Conservation (phyloP, 2,329 filamentous ascomycete genomes). For the Dactylonectria estremocensis region DNA sequence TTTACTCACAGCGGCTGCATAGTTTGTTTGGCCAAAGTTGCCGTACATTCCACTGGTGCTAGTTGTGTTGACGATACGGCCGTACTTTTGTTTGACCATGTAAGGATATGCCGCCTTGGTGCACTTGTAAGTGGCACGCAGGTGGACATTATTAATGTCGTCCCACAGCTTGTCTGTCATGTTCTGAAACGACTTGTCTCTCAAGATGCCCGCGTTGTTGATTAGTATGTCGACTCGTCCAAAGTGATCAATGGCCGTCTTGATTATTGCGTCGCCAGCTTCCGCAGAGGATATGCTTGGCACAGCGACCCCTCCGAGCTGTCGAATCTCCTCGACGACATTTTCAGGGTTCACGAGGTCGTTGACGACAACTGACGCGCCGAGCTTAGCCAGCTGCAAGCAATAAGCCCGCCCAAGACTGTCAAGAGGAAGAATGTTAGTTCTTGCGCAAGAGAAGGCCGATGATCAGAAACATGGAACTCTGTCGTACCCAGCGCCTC, state of each 20-base stretch:
- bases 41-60: slow-evolving; percentile 98
- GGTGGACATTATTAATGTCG: slow-evolving; percentile 90
- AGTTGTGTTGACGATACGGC: slow-evolving; percentile 95
- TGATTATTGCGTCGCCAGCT: slow-evolving; percentile 91
- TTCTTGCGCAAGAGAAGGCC: no score
- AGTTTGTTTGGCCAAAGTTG: slow-evolving; percentile 99
- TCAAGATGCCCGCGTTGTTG: slow-evolving; percentile 98
- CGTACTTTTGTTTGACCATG: slow-evolving; percentile 98
- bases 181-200: slow-evolving; percentile 97
- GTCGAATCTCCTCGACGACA: slow-evolving; percentile 93
- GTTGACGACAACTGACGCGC: slow-evolving; percentile 92
- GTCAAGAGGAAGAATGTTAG: neutral
- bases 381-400: slow-evolving; percentile 86
- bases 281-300: slow-evolving; percentile 85
- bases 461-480: no score
- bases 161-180: slow-evolving; percentile 97
- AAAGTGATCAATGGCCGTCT: slow-evolving; percentile 92
- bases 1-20: slow-evolving; percentile 81
- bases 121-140: slow-evolving; percentile 95
- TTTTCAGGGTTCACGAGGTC: slow-evolving; percentile 91
- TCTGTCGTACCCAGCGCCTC: slow-evolving; percentile 72
- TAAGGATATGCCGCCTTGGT: slow-evolving; percentile 98
- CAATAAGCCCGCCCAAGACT: slow-evolving; percentile 91
- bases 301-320: slow-evolving; percentile 88
- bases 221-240: slow-evolving; percentile 95